phyloP scores from a whole-genome alignment of 768 basidiomycete genomes.

The Lentinula detonsa region DNA sequence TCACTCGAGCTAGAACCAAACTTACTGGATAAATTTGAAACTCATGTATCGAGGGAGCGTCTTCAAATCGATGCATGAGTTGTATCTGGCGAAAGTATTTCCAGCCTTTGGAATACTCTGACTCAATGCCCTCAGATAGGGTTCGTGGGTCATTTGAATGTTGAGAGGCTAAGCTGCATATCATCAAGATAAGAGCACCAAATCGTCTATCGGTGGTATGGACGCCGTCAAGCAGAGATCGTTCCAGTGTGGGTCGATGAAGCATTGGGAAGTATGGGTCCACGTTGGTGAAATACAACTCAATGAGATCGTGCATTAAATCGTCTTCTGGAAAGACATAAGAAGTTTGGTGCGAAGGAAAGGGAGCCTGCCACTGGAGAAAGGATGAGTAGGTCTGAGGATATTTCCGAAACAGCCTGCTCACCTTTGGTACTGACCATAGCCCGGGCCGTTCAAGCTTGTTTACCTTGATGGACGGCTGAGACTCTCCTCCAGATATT shows the following conservation, averaged over 20 bases:
- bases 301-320: conserved; percentile 47
- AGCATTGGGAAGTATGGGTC: conserved; percentile 61
- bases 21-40: conserved; percentile 29
- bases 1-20: neutral
- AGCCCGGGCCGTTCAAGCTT: conserved; percentile 15
- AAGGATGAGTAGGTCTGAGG: neutral
- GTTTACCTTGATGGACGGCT: neutral
- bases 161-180: conserved; percentile 56
- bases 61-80: conserved; percentile 9
- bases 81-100: conserved; percentile 2
- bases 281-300: conserved; percentile 57
- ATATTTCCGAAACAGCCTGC: neutral
- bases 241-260: conserved; percentile 66
- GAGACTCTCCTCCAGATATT: neutral
- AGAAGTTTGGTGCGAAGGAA: neutral
- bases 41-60: conserved; percentile 19
- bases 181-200: conserved; percentile 40
- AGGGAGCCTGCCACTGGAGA: neutral
- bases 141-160: conserved; percentile 51
- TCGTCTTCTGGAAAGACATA: conserved; percentile 44
- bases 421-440: conserved; percentile 19
- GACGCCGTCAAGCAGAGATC: conserved; percentile 38
- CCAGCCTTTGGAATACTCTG: neutral
- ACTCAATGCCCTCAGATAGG: neutral
- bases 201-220: conserved; percentile 46